Evolutionary conservation across 106 monocot genomes (phyloP), one percentile per base, ranked within the genome.

Genomic region (Dioscorea alata): DNA sequence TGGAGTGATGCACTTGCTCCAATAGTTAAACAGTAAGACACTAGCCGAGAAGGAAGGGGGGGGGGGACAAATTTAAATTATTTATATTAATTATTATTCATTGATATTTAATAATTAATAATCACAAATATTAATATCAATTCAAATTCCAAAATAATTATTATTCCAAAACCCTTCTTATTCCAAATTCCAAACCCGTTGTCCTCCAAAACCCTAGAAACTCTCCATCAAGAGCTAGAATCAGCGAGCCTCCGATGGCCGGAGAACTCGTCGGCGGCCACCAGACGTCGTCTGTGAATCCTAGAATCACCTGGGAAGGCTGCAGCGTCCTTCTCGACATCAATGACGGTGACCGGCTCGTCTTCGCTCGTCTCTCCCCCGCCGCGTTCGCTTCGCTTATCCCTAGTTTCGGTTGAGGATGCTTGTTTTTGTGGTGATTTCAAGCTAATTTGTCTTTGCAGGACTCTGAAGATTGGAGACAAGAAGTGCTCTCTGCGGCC

Each of bases 321-420:
- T 93, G 93, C 78, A 93, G 90, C 80, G 93, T 99, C 52, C 85
- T 99, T 22, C 90, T 90, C 60, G 93, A 99, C 79, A 86, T 93
- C 65, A 99, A 99, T 76, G 99, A 85, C 50, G 93, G 90, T 63
- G 99, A 99, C 74, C 93, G 93, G 64, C 90, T 99, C 68, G 90
- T 93, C 77, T 99, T 93, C 75, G 84, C 90, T 61, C 85, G 85
- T 31, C 90, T 99, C 75, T 83, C 93, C 61, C 83, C 87, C 71
- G 68, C 72, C 12, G 90, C 93, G 93, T 99, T 63, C 64, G 66
- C 25, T 12, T 18, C 56, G 4, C 58, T 22, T 57, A 32, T 50
- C 57, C 20, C 48, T 54, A 16, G 15, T 54, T 18, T 5, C 4
- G 18, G 54, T 54, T 54, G 9, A 0, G 54, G 2, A 8, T 19